Percentiles rank a stretch among this genome's conserved stretches.
Evolutionary conservation across 495 filamentous ascomycete genomes (phyloP).

Genomic region (Aspergillus baeticus): DNA sequence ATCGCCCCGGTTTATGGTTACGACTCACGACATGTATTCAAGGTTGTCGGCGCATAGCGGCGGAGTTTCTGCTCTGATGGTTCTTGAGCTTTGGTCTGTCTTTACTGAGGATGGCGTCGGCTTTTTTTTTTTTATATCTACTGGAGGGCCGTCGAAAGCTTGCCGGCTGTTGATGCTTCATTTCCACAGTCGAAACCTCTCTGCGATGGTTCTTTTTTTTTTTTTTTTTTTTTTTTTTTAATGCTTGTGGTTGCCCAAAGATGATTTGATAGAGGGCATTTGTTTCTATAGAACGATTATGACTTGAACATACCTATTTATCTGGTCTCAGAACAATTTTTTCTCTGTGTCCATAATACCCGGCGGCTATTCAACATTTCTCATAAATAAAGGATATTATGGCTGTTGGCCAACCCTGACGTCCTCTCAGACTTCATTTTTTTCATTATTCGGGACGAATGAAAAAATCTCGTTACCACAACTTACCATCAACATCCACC

Average conservation of each 20-base stretch:
- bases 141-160: neutral
- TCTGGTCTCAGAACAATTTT: neutral
- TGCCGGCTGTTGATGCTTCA: no score
- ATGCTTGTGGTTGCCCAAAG: conserved; percentile 2
- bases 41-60: conserved; percentile 46
- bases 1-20: conserved; percentile 60
- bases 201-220: neutral
- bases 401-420: neutral
- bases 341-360: neutral
- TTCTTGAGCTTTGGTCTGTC: conserved; percentile 25
- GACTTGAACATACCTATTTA: conserved; percentile 2
- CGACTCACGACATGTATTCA: conserved; percentile 64
- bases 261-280: conserved; percentile 10
- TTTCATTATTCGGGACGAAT: neutral
- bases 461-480: conserved; percentile 4
- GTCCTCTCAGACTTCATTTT: neutral
- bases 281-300: conserved; percentile 8
- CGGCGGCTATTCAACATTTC: neutral
- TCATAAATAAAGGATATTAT: neutral
- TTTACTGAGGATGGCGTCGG: conserved; percentile 28
- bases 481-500: neutral
- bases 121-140: conserved; percentile 19
- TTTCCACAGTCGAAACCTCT: neutral
- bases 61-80: conserved; percentile 38
- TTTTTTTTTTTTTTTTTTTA: conserved; percentile 10